Evolutionary conservation across 768 basidiomycete genomes (phyloP), one percentile per base, ranked within the genome.

Genomic region (Lentinula lateritia): DNA sequence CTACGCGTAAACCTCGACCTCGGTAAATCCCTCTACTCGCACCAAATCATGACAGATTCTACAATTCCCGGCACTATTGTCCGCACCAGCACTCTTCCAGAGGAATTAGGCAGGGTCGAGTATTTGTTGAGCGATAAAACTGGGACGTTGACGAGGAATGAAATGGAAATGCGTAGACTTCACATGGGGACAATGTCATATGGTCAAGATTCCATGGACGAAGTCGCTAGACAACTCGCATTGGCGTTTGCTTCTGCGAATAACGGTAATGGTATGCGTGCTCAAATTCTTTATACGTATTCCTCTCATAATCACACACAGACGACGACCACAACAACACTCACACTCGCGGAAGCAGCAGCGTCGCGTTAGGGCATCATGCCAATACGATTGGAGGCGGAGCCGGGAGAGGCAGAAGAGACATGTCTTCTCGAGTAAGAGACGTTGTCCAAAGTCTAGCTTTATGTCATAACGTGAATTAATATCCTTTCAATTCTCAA

Each of bases 151-250:
- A 99, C 97, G 0, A 92, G 98, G 72, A 99, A 99, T 70, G 96
- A 98, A 72, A 99, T 99, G 97, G 96, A 98, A 74, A 92, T 98
- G 90, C 95, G 90, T 80, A 99, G 97, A 72, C 78, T 99, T 34
- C 97, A 98, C 69, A 93, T 98, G 90, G 97, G 97, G 5, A 99
- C 97, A 1, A 93, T 98, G 84, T 95, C 93, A 0, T 99, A 95
- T 69, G 95, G 93, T 1, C 88, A 79, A 64, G 97, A 99, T 67
- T 89, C 97, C n/a, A 98, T 99, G 96, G 97, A 99, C 67, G 97
- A 99, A 70, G 93, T 98, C 23, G 84, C 89, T 1, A 92, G 93
- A 76, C 93, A 98, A 66, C 79, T 99, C n/a, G 84, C 87, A 13
- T 78, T 87, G 54, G 89, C 95, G 0, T 93, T 97, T 67, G 92